Evolutionary conservation across 352 stramenopile genomes (phyloP).

Genomic region (Elongisporangium undulatum): DNA sequence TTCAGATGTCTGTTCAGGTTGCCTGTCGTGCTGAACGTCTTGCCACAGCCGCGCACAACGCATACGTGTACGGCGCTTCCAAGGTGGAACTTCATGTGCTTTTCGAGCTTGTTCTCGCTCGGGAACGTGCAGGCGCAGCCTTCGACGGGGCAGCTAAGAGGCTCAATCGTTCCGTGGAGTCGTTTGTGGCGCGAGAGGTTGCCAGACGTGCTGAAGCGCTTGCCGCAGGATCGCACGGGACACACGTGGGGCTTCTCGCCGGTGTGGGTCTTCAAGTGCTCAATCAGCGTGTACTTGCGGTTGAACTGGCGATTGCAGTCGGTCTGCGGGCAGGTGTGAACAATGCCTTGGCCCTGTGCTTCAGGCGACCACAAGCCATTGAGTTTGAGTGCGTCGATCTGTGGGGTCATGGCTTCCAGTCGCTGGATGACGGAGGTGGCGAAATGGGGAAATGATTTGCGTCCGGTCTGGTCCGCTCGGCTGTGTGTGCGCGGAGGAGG

Average conservation of each 20-base stretch:
- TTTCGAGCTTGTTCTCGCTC: constrained; percentile 26
- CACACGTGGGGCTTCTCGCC: constrained; percentile 34
- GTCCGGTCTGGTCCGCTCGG: background rate
- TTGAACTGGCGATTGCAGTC: constrained; percentile 11
- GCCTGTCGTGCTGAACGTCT: constrained; percentile 60
- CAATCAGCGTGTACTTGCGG: constrained; percentile 27
- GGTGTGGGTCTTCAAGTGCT: constrained; percentile 37
- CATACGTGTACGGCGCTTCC: constrained; percentile 37
- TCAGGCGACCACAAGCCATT: background rate
- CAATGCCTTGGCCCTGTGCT: constrained; percentile 1
- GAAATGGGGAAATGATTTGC: background rate
- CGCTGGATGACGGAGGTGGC: background rate
- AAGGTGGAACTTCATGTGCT: constrained; percentile 37
- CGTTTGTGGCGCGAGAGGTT: constrained; percentile 40
- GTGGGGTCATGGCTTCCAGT: background rate
- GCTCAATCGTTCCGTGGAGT: constrained; percentile 23
- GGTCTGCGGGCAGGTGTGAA: constrained; percentile 15
- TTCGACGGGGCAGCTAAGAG: constrained; percentile 17
- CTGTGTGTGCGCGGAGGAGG: background rate
- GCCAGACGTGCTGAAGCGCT: constrained; percentile 38
- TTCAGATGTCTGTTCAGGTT: constrained; percentile 54
- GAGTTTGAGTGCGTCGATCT: background rate
- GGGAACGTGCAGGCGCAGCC: constrained; percentile 19
- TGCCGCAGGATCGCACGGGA: constrained; percentile 26
- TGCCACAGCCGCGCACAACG: constrained; percentile 29